Percentiles rank a stretch among this genome's conserved stretches.
Evolutionary conservation across 305 asterid genomes (phyloP).

Genomic region (Solanum aculeatissimum): DNA sequence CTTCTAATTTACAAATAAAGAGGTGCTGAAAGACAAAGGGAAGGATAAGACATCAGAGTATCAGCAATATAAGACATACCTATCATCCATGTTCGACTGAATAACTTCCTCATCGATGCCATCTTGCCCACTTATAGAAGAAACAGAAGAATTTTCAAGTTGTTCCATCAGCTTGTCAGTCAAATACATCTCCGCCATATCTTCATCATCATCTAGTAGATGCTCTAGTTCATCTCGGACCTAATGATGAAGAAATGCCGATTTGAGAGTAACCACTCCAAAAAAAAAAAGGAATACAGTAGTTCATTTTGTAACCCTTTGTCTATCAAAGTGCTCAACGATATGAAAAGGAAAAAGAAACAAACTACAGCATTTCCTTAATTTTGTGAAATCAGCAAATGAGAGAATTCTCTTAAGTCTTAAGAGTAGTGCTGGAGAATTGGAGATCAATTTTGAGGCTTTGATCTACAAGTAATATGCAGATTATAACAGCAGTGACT

Average conservation of each 20-base stretch:
- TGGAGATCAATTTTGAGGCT: neutral
- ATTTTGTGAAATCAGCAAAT: neutral
- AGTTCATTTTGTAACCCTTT: neutral
- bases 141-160: constrained; percentile 46
- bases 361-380: neutral
- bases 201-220: constrained; percentile 90
- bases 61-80: constrained; percentile 16
- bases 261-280: neutral
- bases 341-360: neutral
- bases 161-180: constrained; percentile 76
- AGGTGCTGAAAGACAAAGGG: neutral
- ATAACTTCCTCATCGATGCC: constrained; percentile 38
- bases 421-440: neutral
- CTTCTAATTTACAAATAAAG: neutral
- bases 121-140: constrained; percentile 48
- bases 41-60: neutral
- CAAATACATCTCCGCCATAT: constrained; percentile 98
- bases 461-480: neutral
- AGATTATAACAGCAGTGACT: neutral
- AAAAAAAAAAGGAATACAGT: neutral
- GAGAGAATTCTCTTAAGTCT: neutral
- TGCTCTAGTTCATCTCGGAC: constrained; percentile 96
- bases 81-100: constrained; percentile 41
- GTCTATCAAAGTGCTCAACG: neutral
- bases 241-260: constrained; percentile 21